Conservation (phyloP, 495 filamentous ascomycete genomes). For the Hypoxylon trugodes region DNA sequence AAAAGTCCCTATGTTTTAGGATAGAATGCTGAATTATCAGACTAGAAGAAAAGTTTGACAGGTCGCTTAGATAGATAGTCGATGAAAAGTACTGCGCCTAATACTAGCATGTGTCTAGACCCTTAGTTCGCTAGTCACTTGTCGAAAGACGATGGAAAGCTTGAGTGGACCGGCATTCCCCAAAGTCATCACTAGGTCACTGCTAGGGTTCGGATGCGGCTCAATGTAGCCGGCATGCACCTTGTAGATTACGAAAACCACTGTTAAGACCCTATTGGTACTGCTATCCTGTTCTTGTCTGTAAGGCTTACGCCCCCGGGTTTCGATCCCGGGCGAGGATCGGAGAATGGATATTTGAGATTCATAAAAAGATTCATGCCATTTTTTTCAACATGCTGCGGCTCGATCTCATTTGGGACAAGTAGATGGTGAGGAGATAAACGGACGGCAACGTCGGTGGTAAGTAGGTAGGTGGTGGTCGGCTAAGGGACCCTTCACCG, state of each 20-base stretch:
- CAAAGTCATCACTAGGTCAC: too few relatives aligned
- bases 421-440: background rate
- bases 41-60: background rate
- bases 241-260: constrained; percentile 15
- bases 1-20: too few relatives aligned
- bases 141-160: background rate
- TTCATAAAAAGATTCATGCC: constrained; percentile 3
- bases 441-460: background rate
- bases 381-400: constrained; percentile 5
- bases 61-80: too few relatives aligned
- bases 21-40: background rate
- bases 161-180: constrained; percentile 5
- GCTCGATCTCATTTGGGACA: background rate
- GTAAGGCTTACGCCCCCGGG: background rate
- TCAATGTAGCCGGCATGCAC: constrained; percentile 24
- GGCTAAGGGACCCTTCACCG: background rate
- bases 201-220: constrained; percentile 32
- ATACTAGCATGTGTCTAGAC: constrained; percentile 15
- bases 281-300: background rate
- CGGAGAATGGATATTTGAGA: background rate
- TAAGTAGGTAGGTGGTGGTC: constrained; percentile 3
- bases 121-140: background rate
- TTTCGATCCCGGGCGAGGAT: background rate
- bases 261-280: background rate
- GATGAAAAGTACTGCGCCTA: too few relatives aligned